Base-by-base conservation (phyloP, 2,329 filamentous ascomycete species). In the Pseudogymnoascus sp. region DNA sequence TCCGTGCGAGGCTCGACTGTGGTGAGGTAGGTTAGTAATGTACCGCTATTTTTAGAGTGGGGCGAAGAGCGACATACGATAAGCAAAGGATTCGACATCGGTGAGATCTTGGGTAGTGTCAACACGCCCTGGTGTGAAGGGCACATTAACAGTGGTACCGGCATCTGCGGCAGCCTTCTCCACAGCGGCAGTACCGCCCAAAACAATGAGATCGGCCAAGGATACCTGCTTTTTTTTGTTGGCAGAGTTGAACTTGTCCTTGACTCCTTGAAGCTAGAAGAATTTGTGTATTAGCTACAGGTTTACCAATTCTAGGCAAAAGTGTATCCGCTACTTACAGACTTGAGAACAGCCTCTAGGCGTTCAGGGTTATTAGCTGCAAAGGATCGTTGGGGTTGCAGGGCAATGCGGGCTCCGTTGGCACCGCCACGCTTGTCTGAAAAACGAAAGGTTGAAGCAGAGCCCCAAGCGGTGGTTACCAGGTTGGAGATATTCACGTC, bases 341-440 rank as follows among this genome's bases (percentile, higher is more conserved):
- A 44, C 14, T 37, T 62, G 3, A 62, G 42, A 7, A 62, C 61
- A 26, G 21, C 26, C 13, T 14, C 31, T 19, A 62, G 83, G 74
- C 72, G 82, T 77, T 7, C 75, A 67, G 81, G 81, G 74, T 83
- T 81, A 77, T 85, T 84, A 67, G 81, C 77, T 70, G 81, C 74
- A 81, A 82, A 85, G 67, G 80, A 72, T 66, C 79, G 81, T 74
- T 83, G 80, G 21, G 82, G 82, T 63, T 75, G 75, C 13, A 85
- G 80, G 53, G 82, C 81, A 67, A 85, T 84, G 68, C 82, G 82
- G 50, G 79, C 82, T 69, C 82, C 82, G 66, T 85, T 85, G 73
- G 82, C 82, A 70, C 82, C 82, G 70, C 82, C 82, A 70, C 82
- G 82, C 79, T 85, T 84, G 76, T 85, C 82, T 67, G 79, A 78